Base-by-base conservation (phyloP, 306 rosid species). In the Trifolium subterraneum region DNA sequence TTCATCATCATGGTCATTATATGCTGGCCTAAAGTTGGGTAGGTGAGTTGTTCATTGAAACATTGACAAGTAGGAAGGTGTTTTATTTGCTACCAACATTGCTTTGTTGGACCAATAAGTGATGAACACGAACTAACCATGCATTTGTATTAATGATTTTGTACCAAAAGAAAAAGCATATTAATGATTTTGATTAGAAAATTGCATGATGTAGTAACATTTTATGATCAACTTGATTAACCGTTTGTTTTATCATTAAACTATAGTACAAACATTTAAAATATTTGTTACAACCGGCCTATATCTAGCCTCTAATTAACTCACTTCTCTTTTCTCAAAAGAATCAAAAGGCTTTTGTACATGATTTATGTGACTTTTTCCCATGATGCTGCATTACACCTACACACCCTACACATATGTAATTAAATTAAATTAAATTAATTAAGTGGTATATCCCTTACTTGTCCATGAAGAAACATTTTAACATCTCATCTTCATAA, bases 31-130 rank as follows among this genome's bases (percentile, higher is more conserved):
- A 59, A 9, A 6, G 64, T 55, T 56, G 5, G 39, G 36, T 36
- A 45, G 67, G 15, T 47, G 76, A 74, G 27, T 48, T 60, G 61
- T 13, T 71, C 62, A 71, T 64, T 51, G 77, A 48, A 66, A 67
- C 79, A 56, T 15, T 73, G 71, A 80, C 70, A 74, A 52, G 61
- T 74, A 60, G 60, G 27, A 18, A 35, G 15, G 39, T 29, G 73
- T 72, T 55, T 31, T 20, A 65, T 72, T 5, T 65, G 60, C 31
- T 48, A 66, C 48, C 48, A 66, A 66, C 74, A 67, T 23, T 45
- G 47, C 66, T 67, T 73, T 74, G 14, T 16, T 50, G 48, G 27
- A 38, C 84, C 80, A 69, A 69, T 80, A 75, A 72, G 58, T 52
- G 44, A 19, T 44, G 14, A 63, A 75, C 84, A 42, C 48, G 16